Conservation (phyloP, 176 grass and related monocot genomes). For the Rhynchospora pubera region DNA sequence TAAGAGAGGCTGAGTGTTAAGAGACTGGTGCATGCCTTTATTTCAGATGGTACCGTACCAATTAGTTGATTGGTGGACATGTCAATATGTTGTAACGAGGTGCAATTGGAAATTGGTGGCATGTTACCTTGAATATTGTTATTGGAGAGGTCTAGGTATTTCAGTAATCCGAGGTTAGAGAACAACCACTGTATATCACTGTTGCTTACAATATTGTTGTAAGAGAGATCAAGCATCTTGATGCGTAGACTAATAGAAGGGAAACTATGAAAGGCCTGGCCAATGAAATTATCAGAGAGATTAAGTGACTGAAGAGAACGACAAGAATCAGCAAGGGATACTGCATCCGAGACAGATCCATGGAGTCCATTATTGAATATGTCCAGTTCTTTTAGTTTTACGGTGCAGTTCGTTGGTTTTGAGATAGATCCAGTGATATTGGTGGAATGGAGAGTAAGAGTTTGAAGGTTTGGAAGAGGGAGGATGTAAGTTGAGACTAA, state of each 20-base stretch:
- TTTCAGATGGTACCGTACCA: slow-evolving; percentile 38
- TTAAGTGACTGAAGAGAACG: too few relatives aligned
- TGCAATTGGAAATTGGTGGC: slow-evolving; percentile 63
- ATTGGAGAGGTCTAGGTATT: background rate
- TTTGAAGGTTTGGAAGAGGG: slow-evolving; percentile 40
- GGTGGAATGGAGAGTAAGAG: too few relatives aligned
- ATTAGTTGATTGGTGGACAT: slow-evolving; percentile 51
- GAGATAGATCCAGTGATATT: background rate
- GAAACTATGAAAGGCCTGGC: background rate
- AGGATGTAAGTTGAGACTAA: slow-evolving; percentile 39
- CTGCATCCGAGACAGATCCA: slow-evolving; percentile 37
- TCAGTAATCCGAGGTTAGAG: slow-evolving; percentile 35
- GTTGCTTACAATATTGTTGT: slow-evolving; percentile 46
- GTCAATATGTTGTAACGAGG: slow-evolving; percentile 58
- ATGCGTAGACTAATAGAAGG: background rate
- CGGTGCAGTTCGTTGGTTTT: slow-evolving; percentile 22
- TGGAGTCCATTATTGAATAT: slow-evolving; percentile 55
- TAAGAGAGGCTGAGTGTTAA: too few relatives aligned
- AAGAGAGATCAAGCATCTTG: background rate
- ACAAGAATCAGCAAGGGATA: too few relatives aligned
- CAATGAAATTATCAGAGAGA: slow-evolving; percentile 45
- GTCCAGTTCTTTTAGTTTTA: slow-evolving; percentile 43
- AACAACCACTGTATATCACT: slow-evolving; percentile 47
- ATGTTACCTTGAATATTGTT: slow-evolving; percentile 40
- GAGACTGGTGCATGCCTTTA: too few relatives aligned